Base-by-base conservation (phyloP, 305 asterid species). In the Solanum aculeatissimum region DNA sequence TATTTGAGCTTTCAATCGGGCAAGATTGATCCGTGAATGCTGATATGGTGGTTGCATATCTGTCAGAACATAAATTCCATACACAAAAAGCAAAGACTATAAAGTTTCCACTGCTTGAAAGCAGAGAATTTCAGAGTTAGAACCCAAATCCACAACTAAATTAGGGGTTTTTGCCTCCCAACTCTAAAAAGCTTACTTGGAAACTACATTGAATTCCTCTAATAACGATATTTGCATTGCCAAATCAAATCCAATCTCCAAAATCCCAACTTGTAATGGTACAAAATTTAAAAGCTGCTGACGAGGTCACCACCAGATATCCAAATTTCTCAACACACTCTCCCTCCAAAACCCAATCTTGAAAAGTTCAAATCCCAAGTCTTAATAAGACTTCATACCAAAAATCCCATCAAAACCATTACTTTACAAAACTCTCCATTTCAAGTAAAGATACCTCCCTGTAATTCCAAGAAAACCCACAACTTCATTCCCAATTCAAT, bases 31-130 rank as follows among this genome's bases (percentile, higher is more conserved):
- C 85, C 97, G 92, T 11, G 97, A 89, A 88, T 87, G 92, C 87
- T 92, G 97, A 87, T 88, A 88, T 84, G 97, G 94, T 32, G 94
- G 93, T 84, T 93, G 92, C 98, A 95, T 95, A 88, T 86, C 89
- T 88, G 19, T 83, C 92, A 87, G 84, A 68, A 83, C 90, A 88
- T 88, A 83, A 85, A 89, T 83, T 89, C 95, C 97, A 90, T 90
- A 86, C 54, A 93, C 87, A 87, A 87, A 82, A 88, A 82, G 81
- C 83, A 85, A 80, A 83, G 85, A 49, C 4, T 57, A 72, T 18
- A 35, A 18, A 16, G 74, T 68, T 47, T 69, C 88, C 87, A 83
- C 88, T 71, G 85, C 89, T 55, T 80, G 83, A 87, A 86, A 80
- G 51, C 82, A 86, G 80, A 80, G 84, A 69, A 90, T 81, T 66